Evolutionary conservation across 768 basidiomycete species (phyloP), one percentile per base, ranked within the genome.

Genomic region (Pleurotus pulmonarius): DNA sequence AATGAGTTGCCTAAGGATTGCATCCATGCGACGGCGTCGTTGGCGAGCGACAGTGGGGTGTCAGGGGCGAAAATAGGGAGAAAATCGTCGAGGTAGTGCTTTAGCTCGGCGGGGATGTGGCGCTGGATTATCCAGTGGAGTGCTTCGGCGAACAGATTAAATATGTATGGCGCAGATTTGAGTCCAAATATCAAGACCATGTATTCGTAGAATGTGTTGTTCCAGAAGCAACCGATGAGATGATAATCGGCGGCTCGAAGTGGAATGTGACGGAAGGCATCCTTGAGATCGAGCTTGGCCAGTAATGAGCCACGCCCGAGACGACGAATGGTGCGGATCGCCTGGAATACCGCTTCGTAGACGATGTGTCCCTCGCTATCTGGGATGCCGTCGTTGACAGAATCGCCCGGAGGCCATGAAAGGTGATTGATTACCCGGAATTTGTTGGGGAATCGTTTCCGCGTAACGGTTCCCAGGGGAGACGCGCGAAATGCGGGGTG

Each of bases 21-120:
- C 4, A 69, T 62, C 72, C 71, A 73, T 7, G 68, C 60, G 3
- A 71, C 57, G 0, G 67, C 69, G 16, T 60, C 48, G 24, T 59
- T 25, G 24, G 49, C 57, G 5, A 39, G 25, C 16, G 41, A 5
- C 8, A 39, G 49, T 25, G n/a, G 37, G 12, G 57, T 54, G 7
- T 13, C 16, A 5, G 60, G 56, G 15, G 47, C 29, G 56, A 70
- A 72, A 20, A 64, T 59, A 1, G 60, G 26, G 29, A 74, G 65
- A 52, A 74, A 75, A 43, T 75, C 68, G 44, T 76, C 69, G 1
- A 75, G 64, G 49, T 72, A 74, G 45, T 74, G 73, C 4, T 62
- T 61, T 0, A 74, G 54, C 4, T 11, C 9, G 0, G 67, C 64
- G 0, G 69, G 72, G 46, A 74, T 65, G 52, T 75, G 67, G 5